Conservation (phyloP, 352 stramenopile species). For the Pythium phragmiticola region DNA sequence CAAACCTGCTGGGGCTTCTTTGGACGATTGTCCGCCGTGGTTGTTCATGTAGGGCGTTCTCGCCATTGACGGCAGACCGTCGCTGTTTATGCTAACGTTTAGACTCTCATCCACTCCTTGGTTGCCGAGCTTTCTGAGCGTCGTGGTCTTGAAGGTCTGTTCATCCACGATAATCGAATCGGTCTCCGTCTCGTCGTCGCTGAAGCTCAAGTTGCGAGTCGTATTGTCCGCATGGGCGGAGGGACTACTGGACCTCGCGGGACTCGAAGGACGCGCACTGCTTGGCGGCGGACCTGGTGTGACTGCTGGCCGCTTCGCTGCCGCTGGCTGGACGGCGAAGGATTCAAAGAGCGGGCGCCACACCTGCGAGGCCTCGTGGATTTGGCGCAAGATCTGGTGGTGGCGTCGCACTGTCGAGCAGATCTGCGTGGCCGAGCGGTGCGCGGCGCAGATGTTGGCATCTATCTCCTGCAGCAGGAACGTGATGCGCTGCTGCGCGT, state of each 20-base stretch:
- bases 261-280: conserved; percentile 15
- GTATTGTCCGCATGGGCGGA: conserved; percentile 19
- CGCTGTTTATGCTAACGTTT: conserved; percentile 59
- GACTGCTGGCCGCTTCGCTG: conserved; percentile 30
- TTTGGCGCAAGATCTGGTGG: conserved; percentile 75
- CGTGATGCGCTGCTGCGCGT: conserved; percentile 76
- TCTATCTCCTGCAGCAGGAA: conserved; percentile 86
- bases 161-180: conserved; percentile 48
- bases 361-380: conserved; percentile 69
- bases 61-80: conserved; percentile 60
- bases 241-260: conserved; percentile 6
- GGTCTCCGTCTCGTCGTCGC: conserved; percentile 33
- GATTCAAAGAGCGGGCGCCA: conserved; percentile 79
- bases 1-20: conserved; percentile 24
- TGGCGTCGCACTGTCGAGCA: conserved; percentile 63
- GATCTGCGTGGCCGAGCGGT: conserved; percentile 77
- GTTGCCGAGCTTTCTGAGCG: conserved; percentile 42
- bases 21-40: conserved; percentile 26
- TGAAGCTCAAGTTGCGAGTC: conserved; percentile 27
- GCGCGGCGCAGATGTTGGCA: conserved; percentile 74
- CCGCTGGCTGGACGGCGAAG: conserved; percentile 50
- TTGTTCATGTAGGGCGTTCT: conserved; percentile 65
- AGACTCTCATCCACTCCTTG: conserved; percentile 48
- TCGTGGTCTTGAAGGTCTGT: conserved; percentile 76
- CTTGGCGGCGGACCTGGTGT: conserved; percentile 43